Base-by-base conservation (phyloP, 2,329 filamentous ascomycete genomes). In the Fusarium duplospermum region DNA sequence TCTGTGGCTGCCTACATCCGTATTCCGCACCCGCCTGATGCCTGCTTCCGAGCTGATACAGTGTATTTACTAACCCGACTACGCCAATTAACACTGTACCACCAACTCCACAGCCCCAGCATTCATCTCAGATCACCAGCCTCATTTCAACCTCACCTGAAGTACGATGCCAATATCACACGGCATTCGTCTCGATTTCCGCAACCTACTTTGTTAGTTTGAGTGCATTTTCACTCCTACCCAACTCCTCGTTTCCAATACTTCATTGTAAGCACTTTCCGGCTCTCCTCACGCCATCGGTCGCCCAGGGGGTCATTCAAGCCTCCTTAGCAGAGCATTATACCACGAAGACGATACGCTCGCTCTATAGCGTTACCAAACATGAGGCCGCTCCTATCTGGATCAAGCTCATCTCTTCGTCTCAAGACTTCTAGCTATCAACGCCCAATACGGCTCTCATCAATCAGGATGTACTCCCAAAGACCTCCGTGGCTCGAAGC, bases 401-500 rank as follows among this genome's bases (percentile, higher is more conserved):
- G 24, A 20, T 16, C 52, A 18, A 63, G 40, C 10, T 20, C 29
- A 16, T 22, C 29, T 14, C 42, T 27, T 36, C 45, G 24, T n/a
- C 33, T 59, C 20, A 62, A 27, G 22, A 2, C 27, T 54, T 7
- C 33, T 36, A 18, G 27, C 11, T 18, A 20, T 58, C 66, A 45
- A 38, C 18, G 24, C 38, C 50, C 22, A n/a, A 24, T 29, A 29
- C 47, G 24, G 57, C 36, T 56, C 18, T 14, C 63, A 35, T 56
- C 64, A 24, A 62, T n/a, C 31, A 79, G 75, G 42, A 76, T 77
- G 76, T 76, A 76, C 35, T 77, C 77, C 20, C 73, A 76, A 56
- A 74, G 70, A 13, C 81, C 81, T 2, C 63, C 75, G n/a, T 85
- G 83, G 83, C 80, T 85, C 13, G 69, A 74, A 31, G 59, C 76